Percentiles rank a stretch among this genome's conserved stretches.
Conservation (phyloP, 495 filamentous ascomycete species). For the Xylaria cubensis region DNA sequence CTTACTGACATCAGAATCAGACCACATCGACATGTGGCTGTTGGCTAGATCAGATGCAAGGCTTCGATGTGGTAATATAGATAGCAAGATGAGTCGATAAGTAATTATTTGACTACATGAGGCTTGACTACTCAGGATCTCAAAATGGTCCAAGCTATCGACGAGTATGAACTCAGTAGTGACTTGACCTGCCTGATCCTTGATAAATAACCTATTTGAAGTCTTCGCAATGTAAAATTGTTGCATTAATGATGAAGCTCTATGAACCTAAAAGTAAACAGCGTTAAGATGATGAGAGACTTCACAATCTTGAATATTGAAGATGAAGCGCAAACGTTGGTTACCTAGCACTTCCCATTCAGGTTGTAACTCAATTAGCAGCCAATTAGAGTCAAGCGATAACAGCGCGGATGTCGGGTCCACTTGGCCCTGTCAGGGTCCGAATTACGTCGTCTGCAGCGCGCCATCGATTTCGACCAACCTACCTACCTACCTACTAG, state of each 20-base stretch:
- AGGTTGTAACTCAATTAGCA: neutral
- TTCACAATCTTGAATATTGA: neutral
- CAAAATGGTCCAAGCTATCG: neutral
- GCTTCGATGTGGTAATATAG: neutral
- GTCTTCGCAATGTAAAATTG: neutral
- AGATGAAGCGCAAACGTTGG: neutral
- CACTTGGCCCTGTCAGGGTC: constrained; percentile 10
- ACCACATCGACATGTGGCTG: constrained; percentile 13
- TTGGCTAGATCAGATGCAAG: constrained; percentile 5
- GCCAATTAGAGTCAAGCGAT: constrained; percentile 22
- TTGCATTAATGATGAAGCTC: neutral
- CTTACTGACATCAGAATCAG: constrained; percentile 17
- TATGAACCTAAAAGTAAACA: neutral
- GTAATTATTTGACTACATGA: neutral
- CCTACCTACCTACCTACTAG: neutral
- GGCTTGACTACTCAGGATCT: neutral
- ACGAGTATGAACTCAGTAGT: neutral
- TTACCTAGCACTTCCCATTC: neutral
- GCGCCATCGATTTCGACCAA: neutral
- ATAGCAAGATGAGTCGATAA: neutral
- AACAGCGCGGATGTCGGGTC: constrained; percentile 1
- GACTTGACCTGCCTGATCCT: neutral
- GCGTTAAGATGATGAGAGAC: neutral
- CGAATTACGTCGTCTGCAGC: neutral
- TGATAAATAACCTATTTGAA: neutral